A percentile compares a stretch with the other conserved stretches of the same genome.
Evolutionary conservation across 495 filamentous ascomycete genomes (phyloP).

Genomic region (Aspergillus nidulans): DNA sequence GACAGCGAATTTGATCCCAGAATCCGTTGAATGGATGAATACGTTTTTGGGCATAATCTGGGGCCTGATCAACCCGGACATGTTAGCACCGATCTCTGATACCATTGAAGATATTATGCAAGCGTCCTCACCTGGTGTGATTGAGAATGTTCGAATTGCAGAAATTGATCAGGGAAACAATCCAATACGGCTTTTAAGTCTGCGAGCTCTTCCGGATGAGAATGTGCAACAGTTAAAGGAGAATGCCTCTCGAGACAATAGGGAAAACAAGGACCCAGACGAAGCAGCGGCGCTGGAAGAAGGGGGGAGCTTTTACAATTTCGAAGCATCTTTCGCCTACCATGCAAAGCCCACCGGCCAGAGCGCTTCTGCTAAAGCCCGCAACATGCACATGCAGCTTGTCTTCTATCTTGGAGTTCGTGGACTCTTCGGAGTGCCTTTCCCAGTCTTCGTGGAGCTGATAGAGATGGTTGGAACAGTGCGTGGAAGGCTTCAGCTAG

Average conservation of each 20-base stretch:
- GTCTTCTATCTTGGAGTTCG: constrained; percentile 85
- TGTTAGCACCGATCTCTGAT: constrained; percentile 73
- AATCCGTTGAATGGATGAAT: constrained; percentile 96
- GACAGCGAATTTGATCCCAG: constrained; percentile 80
- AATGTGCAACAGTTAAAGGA: constrained; percentile 77
- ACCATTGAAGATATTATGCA: constrained; percentile 93
- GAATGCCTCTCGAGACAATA: constrained; percentile 70
- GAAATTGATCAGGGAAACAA: constrained; percentile 94
- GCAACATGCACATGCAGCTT: constrained; percentile 95
- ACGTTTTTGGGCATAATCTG: constrained; percentile 75
- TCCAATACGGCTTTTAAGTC: constrained; percentile 80
- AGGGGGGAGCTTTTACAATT: constrained; percentile 89
- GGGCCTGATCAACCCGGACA: constrained; percentile 89
- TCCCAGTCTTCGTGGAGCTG: constrained; percentile 85
- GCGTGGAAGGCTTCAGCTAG: constrained; percentile 74
- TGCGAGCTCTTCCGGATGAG: constrained; percentile 78
- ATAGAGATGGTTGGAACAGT: constrained; percentile 83
- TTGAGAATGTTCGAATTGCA: constrained; percentile 93
- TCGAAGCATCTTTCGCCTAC: constrained; percentile 91
- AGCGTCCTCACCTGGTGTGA: constrained; percentile 79
- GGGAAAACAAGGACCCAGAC: constrained; percentile 77
- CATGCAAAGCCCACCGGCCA: constrained; percentile 73
- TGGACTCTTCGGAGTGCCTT: constrained; percentile 73
- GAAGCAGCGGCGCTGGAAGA: constrained; percentile 86
- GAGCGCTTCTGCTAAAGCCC: constrained; percentile 69